Percentiles rank a stretch among this genome's conserved stretches.
phyloP scores from a whole-genome alignment of 2,329 filamentous ascomycete species.

The Paecilomyces sp. region DNA sequence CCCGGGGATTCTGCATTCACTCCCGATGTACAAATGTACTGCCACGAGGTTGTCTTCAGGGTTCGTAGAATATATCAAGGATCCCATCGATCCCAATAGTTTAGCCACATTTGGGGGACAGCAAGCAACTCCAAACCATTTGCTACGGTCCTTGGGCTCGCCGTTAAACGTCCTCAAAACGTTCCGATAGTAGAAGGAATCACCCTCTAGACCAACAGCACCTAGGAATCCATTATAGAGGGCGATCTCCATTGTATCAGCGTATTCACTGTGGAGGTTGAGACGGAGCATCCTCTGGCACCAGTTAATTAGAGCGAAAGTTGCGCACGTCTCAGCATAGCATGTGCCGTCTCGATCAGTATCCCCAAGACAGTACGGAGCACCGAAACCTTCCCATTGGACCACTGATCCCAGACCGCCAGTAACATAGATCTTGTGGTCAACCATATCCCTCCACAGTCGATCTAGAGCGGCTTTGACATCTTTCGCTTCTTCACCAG shows the following conservation, averaged over 20 bases:
- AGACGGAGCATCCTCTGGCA: slow-evolving; percentile 19
- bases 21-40: not conserved
- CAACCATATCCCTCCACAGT: slow-evolving; percentile 55
- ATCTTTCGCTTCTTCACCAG: slow-evolving; percentile 9
- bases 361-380: slow-evolving; percentile 53
- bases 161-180: slow-evolving; percentile 50
- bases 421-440: slow-evolving; percentile 56
- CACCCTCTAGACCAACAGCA: slow-evolving; percentile 50
- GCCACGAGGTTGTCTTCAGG: slow-evolving; percentile 26
- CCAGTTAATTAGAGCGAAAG: slow-evolving; percentile 10
- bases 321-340: slow-evolving; percentile 56
- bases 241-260: slow-evolving; percentile 54
- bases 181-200: slow-evolving; percentile 55
- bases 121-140: slow-evolving; percentile 55
- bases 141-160: slow-evolving; percentile 44
- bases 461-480: slow-evolving; percentile 37
- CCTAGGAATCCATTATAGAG: slow-evolving; percentile 56
- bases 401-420: slow-evolving; percentile 53
- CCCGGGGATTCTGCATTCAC: slow-evolving; percentile 29
- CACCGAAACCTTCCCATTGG: slow-evolving; percentile 56
- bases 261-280: slow-evolving; percentile 40
- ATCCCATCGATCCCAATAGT: slow-evolving; percentile 49
- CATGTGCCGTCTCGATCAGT: slow-evolving; percentile 55
- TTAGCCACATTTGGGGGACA: slow-evolving; percentile 55
- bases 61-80: slow-evolving; percentile 39